Evolutionary conservation across 1,284 basidiomycete species (phyloP).

Genomic region (Trichosporon sp.): DNA sequence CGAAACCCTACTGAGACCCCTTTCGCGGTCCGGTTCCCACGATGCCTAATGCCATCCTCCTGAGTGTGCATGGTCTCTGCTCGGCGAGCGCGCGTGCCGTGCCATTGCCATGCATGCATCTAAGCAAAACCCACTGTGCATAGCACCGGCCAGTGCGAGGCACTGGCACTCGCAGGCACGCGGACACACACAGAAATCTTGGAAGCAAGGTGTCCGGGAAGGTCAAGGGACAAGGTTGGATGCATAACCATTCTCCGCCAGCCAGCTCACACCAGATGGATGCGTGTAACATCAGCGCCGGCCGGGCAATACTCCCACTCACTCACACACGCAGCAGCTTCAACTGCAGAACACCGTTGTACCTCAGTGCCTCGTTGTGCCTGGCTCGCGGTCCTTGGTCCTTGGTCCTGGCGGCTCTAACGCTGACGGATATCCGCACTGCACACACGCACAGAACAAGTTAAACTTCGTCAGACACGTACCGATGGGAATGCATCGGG

Average conservation of each 20-base stretch:
- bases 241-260: neutral
- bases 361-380: neutral
- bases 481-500: neutral
- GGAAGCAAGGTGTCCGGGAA: no score
- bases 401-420: neutral
- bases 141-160: neutral
- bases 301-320: no score
- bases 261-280: no score
- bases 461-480: neutral
- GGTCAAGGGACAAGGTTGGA: neutral
- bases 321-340: neutral
- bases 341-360: neutral
- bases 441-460: neutral
- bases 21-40: neutral
- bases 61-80: neutral
- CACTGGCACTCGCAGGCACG: no score
- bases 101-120: no score
- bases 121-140: neutral
- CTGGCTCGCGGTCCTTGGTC: no score
- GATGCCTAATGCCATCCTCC: neutral
- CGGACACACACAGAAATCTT: no score
- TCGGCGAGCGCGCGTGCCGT: neutral
- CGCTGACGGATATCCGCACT: neutral
- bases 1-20: constrained; percentile 1
- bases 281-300: no score